These are phyloP conservation scores for Paraglomus brasilianum DNA, from an alignment of 192 early-diverging fungal genomes.

Conservation along the genomic window DNA sequence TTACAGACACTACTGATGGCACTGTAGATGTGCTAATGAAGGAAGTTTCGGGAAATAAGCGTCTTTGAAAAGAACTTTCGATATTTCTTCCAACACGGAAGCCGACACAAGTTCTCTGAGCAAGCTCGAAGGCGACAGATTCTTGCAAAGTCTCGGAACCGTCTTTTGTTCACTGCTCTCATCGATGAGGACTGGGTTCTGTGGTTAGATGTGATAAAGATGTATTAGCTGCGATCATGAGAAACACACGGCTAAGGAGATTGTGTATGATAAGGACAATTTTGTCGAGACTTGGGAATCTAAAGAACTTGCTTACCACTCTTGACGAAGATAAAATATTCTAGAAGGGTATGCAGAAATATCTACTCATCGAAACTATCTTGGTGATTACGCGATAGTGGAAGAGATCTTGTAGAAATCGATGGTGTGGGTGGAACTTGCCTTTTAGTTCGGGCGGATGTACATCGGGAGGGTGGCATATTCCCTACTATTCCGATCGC, in stretches of 20 bases:
- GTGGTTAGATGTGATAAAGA: constrained; percentile 75
- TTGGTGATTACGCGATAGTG: constrained; percentile 42
- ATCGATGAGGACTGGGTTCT: constrained; percentile 68
- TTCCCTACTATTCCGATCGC: constrained; percentile 63
- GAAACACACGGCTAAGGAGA: neutral
- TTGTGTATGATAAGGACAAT: constrained; percentile 67
- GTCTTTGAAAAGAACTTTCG: constrained; percentile 62
- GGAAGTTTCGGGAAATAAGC: constrained; percentile 44
- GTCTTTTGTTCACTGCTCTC: constrained; percentile 56
- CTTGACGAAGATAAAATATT: constrained; percentile 42
- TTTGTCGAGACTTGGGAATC: constrained; percentile 66
- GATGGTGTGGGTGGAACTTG: constrained; percentile 72
- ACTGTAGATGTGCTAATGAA: constrained; percentile 52
- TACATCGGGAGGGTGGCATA: constrained; percentile 65
- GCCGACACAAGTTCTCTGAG: constrained; percentile 58
- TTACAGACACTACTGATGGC: constrained; percentile 58
- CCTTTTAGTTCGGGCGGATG: constrained; percentile 60
- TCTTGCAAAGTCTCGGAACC: constrained; percentile 64
- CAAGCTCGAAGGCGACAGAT: constrained; percentile 58
- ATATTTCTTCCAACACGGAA: constrained; percentile 46
- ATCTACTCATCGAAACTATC: constrained; percentile 42
- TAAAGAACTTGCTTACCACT: constrained; percentile 39
- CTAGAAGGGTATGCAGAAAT: constrained; percentile 50
- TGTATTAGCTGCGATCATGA: constrained; percentile 56
- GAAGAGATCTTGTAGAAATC: constrained; percentile 46